phyloP scores from a whole-genome alignment of 352 stramenopile genomes.

The Globisporangium ultimum region DNA sequence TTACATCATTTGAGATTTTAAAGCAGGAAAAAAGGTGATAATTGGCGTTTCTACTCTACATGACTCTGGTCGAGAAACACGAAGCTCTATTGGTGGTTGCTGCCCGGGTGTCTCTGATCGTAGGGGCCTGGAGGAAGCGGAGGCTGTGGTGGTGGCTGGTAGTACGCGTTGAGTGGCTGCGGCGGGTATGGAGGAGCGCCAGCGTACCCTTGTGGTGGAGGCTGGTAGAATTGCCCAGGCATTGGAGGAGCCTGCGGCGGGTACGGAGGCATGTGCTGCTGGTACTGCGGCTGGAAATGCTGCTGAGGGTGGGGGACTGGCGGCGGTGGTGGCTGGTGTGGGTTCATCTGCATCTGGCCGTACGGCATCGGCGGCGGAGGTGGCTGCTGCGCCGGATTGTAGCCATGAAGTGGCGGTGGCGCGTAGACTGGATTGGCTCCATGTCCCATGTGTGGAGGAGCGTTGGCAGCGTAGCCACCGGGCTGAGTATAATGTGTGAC shows the following conservation, averaged over 20 bases:
- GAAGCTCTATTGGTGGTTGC: constrained; percentile 4
- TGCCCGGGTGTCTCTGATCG: constrained; percentile 20
- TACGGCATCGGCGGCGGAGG: constrained; percentile 24
- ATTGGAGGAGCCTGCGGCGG: constrained; percentile 12
- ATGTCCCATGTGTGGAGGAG: constrained; percentile 21
- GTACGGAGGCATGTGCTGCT: constrained; percentile 14
- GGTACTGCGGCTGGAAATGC: constrained; percentile 14
- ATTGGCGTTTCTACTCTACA: constrained; percentile 15
- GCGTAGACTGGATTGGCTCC: constrained; percentile 35
- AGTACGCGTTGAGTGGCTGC: background rate
- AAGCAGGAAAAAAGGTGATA: background rate
- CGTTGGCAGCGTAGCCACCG: constrained; percentile 14
- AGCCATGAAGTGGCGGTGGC: constrained; percentile 20
- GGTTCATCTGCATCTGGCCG: constrained; percentile 21
- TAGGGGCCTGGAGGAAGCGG: constrained; percentile 34
- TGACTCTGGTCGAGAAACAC: constrained; percentile 1
- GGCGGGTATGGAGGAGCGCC: constrained; percentile 19
- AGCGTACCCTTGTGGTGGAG: constrained; percentile 15
- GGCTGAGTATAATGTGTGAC: constrained; percentile 54
- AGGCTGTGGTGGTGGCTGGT: constrained; percentile 23
- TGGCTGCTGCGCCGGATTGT: constrained; percentile 18
- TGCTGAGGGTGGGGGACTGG: constrained; percentile 15
- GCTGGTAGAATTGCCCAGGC: constrained; percentile 11
- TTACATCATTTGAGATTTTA: background rate
- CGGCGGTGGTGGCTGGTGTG: constrained; percentile 17